A percentile compares a stretch with the other conserved stretches of the same genome.
These are phyloP conservation scores for Ammopiptanthus mongolicus DNA, from an alignment of 306 rosid genomes.

Conservation along the genomic window DNA sequence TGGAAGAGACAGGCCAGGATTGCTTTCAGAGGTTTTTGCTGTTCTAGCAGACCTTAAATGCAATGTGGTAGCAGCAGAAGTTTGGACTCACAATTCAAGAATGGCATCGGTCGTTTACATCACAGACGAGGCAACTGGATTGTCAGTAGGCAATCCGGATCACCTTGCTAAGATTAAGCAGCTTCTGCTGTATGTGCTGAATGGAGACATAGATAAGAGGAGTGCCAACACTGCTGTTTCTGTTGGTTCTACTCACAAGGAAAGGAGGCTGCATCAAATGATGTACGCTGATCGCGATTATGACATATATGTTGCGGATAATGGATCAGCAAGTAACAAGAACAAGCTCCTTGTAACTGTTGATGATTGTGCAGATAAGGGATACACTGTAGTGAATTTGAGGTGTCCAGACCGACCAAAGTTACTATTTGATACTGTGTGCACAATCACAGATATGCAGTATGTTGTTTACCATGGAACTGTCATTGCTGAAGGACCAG, in stretches of 20 bases:
- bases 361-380: conserved; percentile 72
- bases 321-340: conserved; percentile 47
- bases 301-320: conserved; percentile 40
- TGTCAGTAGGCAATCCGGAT: conserved; percentile 51
- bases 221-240: conserved; percentile 91
- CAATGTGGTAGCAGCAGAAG: conserved; percentile 95
- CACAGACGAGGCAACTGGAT: conserved; percentile 58
- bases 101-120: conserved; percentile 94
- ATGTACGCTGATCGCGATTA: conserved; percentile 99
- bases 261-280: conserved; percentile 94
- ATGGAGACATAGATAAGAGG: conserved; percentile 78
- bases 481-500: conserved; percentile 85
- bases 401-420: conserved; percentile 90
- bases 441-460: conserved; percentile 94
- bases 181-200: conserved; percentile 71
- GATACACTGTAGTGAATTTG: conserved; percentile 91
- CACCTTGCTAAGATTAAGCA: conserved; percentile 68
- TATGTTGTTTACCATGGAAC: conserved; percentile 95
- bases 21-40: conserved; percentile 97
- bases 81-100: conserved; percentile 97
- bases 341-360: conserved; percentile 62
- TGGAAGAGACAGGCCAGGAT: conserved; percentile 90
- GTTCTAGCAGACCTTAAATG: conserved; percentile 89
- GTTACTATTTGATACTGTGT: conserved; percentile 73
- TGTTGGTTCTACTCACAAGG: conserved; percentile 89